phyloP scores from a whole-genome alignment of 108 stramenopile species.

The Nitzschia putrida region DNA sequence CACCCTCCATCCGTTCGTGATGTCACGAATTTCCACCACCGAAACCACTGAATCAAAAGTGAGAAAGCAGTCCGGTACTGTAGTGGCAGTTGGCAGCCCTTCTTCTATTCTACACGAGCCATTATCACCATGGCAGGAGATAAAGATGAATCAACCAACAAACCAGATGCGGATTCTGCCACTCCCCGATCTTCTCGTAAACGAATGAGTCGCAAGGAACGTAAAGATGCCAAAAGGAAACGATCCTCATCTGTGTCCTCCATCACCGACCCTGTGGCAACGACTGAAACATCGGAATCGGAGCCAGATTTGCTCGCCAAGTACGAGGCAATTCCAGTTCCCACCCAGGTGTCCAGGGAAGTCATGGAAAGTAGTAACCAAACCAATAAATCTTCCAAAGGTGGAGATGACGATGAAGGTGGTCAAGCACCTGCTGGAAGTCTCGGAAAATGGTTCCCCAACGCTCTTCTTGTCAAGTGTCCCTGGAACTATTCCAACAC shows the following conservation, averaged over 20 bases:
- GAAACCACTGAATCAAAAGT: no score
- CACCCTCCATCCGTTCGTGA: no score
- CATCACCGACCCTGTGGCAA: not conserved
- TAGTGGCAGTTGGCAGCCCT: no score
- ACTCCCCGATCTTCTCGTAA: not conserved
- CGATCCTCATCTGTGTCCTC: not conserved
- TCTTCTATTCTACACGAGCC: no score
- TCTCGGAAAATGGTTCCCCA: conserved; percentile 86
- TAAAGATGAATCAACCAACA: no score
- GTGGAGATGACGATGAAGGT: conserved; percentile 6
- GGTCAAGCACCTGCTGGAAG: conserved; percentile 16
- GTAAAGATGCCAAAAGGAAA: conserved; percentile 4
- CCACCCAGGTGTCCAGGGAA: conserved; percentile 11
- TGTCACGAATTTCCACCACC: no score
- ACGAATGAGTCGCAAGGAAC: conserved; percentile 25
- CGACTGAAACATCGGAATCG: not conserved
- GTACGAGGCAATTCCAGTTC: conserved; percentile 15
- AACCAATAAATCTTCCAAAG: not conserved
- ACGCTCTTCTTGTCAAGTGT: conserved; percentile 71
- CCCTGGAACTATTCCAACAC: conserved; percentile 59
- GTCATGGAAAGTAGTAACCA: not conserved
- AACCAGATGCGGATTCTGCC: not conserved
- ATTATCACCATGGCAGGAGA: no score
- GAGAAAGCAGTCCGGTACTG: no score
- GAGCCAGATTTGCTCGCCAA: not conserved